phyloP scores from a whole-genome alignment of 2,329 filamentous ascomycete genomes.

The Talaromyces sp. region DNA sequence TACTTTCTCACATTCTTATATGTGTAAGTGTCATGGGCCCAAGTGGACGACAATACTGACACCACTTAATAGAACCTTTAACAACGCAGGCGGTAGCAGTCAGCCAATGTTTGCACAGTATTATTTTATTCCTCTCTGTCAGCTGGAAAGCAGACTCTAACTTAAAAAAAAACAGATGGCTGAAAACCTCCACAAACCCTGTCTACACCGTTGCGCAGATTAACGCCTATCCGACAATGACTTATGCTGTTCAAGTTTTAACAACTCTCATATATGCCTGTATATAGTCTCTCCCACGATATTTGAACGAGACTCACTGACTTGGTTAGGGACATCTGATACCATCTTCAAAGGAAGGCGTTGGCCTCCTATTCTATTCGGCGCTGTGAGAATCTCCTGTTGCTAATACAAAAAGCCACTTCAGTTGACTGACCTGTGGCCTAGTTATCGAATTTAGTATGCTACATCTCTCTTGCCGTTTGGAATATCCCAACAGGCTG shows the following conservation, averaged over 20 bases:
- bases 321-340: conserved; percentile 53
- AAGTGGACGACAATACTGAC: not conserved
- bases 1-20: conserved; percentile 56
- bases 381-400: conserved; percentile 44
- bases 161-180: conserved; percentile 18
- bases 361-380: conserved; percentile 62
- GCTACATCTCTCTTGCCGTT: conserved; percentile 40
- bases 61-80: conserved; percentile 46
- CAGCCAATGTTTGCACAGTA: conserved; percentile 54
- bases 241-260: conserved; percentile 51
- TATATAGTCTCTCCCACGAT: conserved; percentile 9
- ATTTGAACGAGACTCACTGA: not conserved
- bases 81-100: conserved; percentile 51
- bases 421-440: not conserved
- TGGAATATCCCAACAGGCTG: conserved; percentile 50
- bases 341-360: conserved; percentile 53
- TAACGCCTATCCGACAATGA: conserved; percentile 56
- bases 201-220: conserved; percentile 43
- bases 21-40: conserved; percentile 32
- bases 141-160: not conserved
- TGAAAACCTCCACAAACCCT: conserved; percentile 38
- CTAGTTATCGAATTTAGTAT: conserved; percentile 37
- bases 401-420: not conserved
- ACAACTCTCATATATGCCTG: conserved; percentile 59
- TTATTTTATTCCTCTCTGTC: not conserved